phyloP scores from a whole-genome alignment of 805 yeast genomes.

The Ogataea sp. region DNA sequence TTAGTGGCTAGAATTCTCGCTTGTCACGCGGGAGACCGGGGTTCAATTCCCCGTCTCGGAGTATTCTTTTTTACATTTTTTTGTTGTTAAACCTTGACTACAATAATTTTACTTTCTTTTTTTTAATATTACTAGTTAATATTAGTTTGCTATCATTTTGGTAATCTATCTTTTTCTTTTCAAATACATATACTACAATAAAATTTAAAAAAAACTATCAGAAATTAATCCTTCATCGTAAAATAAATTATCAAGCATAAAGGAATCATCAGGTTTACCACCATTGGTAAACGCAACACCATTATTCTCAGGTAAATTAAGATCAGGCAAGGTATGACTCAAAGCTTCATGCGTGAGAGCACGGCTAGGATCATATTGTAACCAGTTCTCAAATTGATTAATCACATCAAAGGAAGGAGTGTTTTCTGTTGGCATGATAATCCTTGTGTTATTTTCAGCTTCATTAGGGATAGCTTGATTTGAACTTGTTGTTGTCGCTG shows the following conservation, averaged over 20 bases:
- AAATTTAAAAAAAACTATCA: not conserved
- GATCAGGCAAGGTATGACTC: not conserved
- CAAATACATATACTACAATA: no score
- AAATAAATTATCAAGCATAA: not conserved
- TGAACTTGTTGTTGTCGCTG: not conserved
- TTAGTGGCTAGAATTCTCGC: conserved; percentile 33
- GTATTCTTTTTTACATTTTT: conserved; percentile 3
- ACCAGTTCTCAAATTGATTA: not conserved
- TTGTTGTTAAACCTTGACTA: no score
- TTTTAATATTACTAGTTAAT: no score
- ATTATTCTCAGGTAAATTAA: not conserved
- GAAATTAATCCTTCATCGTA: not conserved
- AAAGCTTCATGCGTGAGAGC: not conserved
- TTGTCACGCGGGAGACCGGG: conserved; percentile 35
- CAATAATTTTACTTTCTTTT: no score
- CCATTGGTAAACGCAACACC: not conserved
- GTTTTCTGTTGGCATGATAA: not conserved
- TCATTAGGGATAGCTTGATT: no score
- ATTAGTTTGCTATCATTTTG: no score
- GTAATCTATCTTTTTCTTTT: no score
- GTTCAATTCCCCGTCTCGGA: conserved; percentile 35
- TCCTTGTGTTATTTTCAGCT: no score
- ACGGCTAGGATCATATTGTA: not conserved
- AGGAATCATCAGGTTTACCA: not conserved
- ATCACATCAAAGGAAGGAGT: not conserved